phyloP scores from a whole-genome alignment of 2,329 filamentous ascomycete genomes.

The Neonectria coccinea region DNA sequence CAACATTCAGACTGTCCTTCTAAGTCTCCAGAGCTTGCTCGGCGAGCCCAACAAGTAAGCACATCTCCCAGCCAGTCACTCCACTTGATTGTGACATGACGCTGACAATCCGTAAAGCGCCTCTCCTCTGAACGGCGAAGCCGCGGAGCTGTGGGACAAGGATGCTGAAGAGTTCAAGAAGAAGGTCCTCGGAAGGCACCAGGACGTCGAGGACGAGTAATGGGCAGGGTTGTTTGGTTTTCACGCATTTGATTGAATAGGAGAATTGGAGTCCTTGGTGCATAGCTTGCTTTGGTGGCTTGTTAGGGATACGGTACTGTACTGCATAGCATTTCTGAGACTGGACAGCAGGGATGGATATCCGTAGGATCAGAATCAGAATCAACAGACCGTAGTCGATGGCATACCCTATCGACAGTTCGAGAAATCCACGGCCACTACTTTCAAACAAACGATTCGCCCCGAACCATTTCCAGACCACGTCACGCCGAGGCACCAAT shows the following conservation, averaged over 20 bases:
- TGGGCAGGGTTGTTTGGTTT: slow-evolving; percentile 21
- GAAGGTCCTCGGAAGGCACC: slow-evolving; percentile 72
- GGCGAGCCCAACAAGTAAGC: slow-evolving; percentile 98
- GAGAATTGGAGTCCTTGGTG: slow-evolving; percentile 59
- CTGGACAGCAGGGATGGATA: slow-evolving; percentile 35
- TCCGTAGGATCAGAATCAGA: slow-evolving; percentile 40
- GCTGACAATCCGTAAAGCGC: slow-evolving; percentile 67
- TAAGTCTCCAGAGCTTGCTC: slow-evolving; percentile 94
- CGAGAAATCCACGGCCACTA: slow-evolving; percentile 38
- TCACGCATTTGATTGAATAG: slow-evolving; percentile 44
- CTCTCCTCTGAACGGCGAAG: slow-evolving; percentile 94
- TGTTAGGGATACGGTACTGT: slow-evolving; percentile 50
- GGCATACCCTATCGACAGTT: slow-evolving; percentile 44
- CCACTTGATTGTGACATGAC: not conserved
- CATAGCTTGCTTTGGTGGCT: slow-evolving; percentile 47
- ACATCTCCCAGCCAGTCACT: not conserved
- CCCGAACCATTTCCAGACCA: slow-evolving; percentile 38
- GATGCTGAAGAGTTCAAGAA: slow-evolving; percentile 89
- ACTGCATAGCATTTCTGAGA: slow-evolving; percentile 48
- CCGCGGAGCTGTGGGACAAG: slow-evolving; percentile 94
- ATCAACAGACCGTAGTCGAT: slow-evolving; percentile 45
- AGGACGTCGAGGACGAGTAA: slow-evolving; percentile 73
- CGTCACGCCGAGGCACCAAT: slow-evolving; percentile 47
- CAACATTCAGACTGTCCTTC: slow-evolving; percentile 91
- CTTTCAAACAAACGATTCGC: slow-evolving; percentile 38